Base-by-base conservation (phyloP, 139 green algal species). In the Dunaliella primolecta region DNA sequence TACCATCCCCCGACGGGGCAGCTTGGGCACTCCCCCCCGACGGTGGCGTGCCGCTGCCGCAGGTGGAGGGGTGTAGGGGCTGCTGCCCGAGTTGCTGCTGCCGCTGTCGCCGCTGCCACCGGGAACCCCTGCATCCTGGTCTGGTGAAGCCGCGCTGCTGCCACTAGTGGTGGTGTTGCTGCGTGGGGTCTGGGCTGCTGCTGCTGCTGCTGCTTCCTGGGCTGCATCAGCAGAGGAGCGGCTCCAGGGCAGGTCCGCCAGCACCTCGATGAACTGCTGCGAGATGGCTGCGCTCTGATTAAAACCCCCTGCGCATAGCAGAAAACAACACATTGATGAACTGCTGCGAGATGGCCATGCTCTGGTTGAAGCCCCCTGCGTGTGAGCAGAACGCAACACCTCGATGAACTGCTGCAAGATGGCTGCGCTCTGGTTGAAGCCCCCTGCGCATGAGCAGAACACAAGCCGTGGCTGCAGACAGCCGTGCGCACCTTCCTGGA, bases 201-300 rank as follows among this genome's bases (percentile, higher is more conserved):
- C 80, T 84, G 81, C 75, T 32, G 75, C 72, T 21, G 71, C 70
- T 23, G 31, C 20, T 31, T 36, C 80, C 31, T 36, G 30, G 25
- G 81, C 36, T 55, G 35, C 84, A 7, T 88, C 33, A 11, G 74
- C 75, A 33, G 84, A 84, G 24, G 78, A 84, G 24, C n/a, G 80
- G 56, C 78, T 89, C 93, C 93, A 97, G n/a, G 94, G 94, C 74
- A 97, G 86, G 36, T 94, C 92, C 2, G 92, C 89, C 25, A 97
- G 87, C 33, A 93, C 88, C 85, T 97, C 94, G 34, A 97, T 72
- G 81, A 95, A 96, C 21, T 89, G 83, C 29, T 92, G 88, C 2
- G 92, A 83, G 33, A 89, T 89, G 30, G 87, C 89, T 81, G 89
- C 87, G 3, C 92, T 90, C 81, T 93, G 88, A 57, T 90, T 36